Evolutionary conservation across 768 basidiomycete genomes (phyloP), one percentile per base, ranked within the genome.

Genomic region (Mycena vulgaris): DNA sequence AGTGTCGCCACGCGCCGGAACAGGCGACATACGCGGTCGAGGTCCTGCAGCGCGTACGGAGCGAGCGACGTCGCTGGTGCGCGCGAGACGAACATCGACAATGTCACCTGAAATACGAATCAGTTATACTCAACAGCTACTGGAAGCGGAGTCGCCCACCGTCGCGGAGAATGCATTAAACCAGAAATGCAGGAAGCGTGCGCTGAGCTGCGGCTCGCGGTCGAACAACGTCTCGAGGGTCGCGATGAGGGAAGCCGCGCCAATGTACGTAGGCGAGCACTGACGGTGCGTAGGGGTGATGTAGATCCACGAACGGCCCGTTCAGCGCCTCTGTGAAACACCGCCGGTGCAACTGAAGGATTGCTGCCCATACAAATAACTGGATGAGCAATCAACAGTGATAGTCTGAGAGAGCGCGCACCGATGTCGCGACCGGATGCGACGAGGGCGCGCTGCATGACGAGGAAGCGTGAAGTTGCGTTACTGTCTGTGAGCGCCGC

Each of bases 141-240:
- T 28, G 2, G 31, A 67, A 45, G 37, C 4, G 25, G 33, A 53
- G 48, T 6, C 7, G 83, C 90, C 79, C 77, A 92, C 92, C 67
- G 89, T 89, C 10, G 90, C 90, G 49, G 92, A 92, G 77, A 92
- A 92, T 23, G 88, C 84, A 75, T 93, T 92, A 67, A 91, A 90
- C 92, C 93, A 94, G 74, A 92, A 89, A 76, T 89, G 87, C 78
- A 92, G 85, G 72, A 92, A 91, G 33, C 93, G 86, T 59, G 86
- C 86, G 70, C 88, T 89, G 57, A 93, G 78, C 71, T 90, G 87
- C 10, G 89, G 86, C 75, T 92, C 88, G 69, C 87, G 84, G 42
- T 86, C 81, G 76, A 87, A 90, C 27, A 93, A 79, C 39, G 82
- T 84, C 69, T 89, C 87, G 21, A 92, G 79, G 2, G 88, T 84